Base-by-base conservation (phyloP, 805 yeast species). In the Kluyveromyces nonfermentans region DNA sequence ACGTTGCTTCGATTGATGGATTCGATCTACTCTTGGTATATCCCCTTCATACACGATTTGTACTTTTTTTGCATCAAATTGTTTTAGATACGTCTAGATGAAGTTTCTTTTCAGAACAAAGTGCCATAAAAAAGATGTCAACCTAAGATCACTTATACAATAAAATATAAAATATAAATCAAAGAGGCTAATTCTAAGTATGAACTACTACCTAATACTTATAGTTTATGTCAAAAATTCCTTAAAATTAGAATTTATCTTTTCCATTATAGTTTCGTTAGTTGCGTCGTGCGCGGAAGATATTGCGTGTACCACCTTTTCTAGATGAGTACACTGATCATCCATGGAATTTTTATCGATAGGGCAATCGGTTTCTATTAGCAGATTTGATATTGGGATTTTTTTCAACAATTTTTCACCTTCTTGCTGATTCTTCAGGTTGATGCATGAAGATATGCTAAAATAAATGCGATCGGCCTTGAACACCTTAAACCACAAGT, bases 281-380 rank as follows among this genome's bases (percentile, higher is more conserved):
- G 35, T 37, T 32, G 14, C 50, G 34, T 19, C 40, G 19, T 44
- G 42, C 3, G 45, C 46, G n/a, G n/a, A 31, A 14, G 38, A 33
- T 14, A 54, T 43, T 34, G 47, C 45, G 1, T 31, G 32, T 25
- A 48, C 45, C 14, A 54, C 43, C 28, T 49, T 42, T 15, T 40
- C 31, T 30, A 59, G 40, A 30, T 52, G 51, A 4, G 38, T 43
- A 12, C 42, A 37, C 12, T 51, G 41, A n/a, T 41, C 46, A 5
- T 39, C 28, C 28, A 14, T 15, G 16, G 33, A 28, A 5, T 25
- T 28, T 20, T 42, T 35, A 42, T 52, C 54, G 32, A 61, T 46
- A 1, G 59, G 63, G 37, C 64, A 65, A 52, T 80, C 86, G 2
- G 82, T 75, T 52, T 80, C 86, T 2, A 74, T 60, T 31, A 80